These are phyloP conservation scores for Trapa bicornis DNA, from an alignment of 345 rosid genomes.

Conservation along the genomic window DNA sequence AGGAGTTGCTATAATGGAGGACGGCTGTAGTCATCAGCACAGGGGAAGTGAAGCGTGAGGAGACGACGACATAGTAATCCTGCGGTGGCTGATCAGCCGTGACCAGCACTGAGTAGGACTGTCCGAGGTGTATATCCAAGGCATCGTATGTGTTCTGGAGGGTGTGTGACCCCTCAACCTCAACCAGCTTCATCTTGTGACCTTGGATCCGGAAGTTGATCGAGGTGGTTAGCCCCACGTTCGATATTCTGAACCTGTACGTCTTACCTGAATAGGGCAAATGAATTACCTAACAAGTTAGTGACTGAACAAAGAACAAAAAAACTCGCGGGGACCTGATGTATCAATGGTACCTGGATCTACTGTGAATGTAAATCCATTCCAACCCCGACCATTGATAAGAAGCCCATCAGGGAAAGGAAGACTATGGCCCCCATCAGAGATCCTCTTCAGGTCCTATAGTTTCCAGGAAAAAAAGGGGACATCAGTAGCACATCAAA, in stretches of 20 bases:
- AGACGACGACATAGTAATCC: conserved; percentile 70
- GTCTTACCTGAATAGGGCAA: conserved; percentile 43
- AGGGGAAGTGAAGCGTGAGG: conserved; percentile 55
- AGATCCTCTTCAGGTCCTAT: conserved; percentile 23
- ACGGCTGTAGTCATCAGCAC: conserved; percentile 67
- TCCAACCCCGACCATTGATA: conserved; percentile 87
- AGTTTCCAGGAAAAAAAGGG: not conserved
- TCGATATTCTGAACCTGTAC: conserved; percentile 77
- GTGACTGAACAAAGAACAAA: not conserved
- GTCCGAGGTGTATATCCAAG: conserved; percentile 84
- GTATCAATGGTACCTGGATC: conserved; percentile 38
- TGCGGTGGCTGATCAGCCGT: conserved; percentile 64
- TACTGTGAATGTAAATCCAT: conserved; percentile 57
- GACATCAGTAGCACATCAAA: not conserved
- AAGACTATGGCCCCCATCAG: conserved; percentile 52
- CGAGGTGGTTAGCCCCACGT: conserved; percentile 59
- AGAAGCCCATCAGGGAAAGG: conserved; percentile 76
- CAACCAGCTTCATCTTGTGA: conserved; percentile 69
- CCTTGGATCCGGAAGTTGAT: conserved; percentile 83
- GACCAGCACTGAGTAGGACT: conserved; percentile 75
- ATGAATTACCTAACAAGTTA: not conserved
- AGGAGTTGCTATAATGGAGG: conserved; percentile 80
- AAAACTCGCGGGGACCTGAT: not conserved
- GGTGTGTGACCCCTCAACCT: conserved; percentile 92
- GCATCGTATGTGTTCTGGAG: conserved; percentile 51